These are phyloP conservation scores for Strobilomyces dryophilus DNA, from an alignment of 768 basidiomycete species.

Conservation along the genomic window DNA sequence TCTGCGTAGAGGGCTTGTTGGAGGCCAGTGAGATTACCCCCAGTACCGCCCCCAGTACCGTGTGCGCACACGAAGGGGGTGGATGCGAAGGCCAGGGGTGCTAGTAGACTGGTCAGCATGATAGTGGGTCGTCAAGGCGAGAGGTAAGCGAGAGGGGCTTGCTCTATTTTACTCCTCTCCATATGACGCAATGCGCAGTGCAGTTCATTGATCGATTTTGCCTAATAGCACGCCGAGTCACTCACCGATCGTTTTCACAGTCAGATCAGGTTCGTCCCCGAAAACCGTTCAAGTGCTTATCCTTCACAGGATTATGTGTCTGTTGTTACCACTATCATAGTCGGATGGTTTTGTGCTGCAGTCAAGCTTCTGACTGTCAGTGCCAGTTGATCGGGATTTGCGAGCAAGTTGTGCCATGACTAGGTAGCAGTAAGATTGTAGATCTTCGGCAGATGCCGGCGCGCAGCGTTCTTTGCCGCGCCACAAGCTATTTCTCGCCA, in stretches of 20 bases:
- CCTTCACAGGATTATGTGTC: too few species aligned
- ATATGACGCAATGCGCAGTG: slow-evolving; percentile 31
- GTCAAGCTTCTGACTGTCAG: too few species aligned
- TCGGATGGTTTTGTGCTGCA: too few species aligned
- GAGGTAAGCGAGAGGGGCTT: neutral
- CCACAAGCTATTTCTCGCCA: neutral
- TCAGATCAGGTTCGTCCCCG: too few species aligned
- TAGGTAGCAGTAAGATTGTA: too few species aligned
- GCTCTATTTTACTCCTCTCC: neutral
- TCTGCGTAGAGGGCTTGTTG: slow-evolving; percentile 34
- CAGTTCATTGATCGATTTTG: slow-evolving; percentile 1
- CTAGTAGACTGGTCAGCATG: slow-evolving; percentile 15
- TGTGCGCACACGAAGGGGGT: slow-evolving; percentile 29
- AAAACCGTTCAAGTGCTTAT: too few species aligned
- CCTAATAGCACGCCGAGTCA: too few species aligned
- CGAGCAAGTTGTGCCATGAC: too few species aligned
- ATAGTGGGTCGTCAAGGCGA: neutral
- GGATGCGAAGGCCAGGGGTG: slow-evolving; percentile 18
- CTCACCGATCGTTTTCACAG: neutral
- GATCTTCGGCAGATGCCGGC: slow-evolving; percentile 16
- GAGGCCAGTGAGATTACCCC: slow-evolving; percentile 29
- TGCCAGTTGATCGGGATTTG: neutral
- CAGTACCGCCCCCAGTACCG: slow-evolving; percentile 9
- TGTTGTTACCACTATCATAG: too few species aligned
- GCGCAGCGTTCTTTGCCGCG: neutral